Evolutionary conservation across 345 rosid genomes (phyloP), one percentile per base, ranked within the genome.

Genomic region (Luvunga scandens): DNA sequence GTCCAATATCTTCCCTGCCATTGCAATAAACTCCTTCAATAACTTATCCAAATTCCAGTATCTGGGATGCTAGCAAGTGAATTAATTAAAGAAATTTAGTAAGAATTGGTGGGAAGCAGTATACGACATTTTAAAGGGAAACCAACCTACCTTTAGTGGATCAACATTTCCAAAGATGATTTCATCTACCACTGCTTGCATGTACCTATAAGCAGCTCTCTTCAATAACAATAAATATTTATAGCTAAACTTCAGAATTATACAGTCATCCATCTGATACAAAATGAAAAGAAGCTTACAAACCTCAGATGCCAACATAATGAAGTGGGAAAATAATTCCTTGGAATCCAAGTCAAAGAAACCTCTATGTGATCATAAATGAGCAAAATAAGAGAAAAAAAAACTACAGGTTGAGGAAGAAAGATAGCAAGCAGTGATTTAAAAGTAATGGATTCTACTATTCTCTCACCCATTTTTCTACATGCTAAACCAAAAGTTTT

Each of bases 141-240:
- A 69, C 48, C 9, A n/a, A 56, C 64, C 48, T 88, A 94, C 97
- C 94, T 89, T 91, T 28, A 50, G 63, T 6, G 91, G 91, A 87
- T 92, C 83, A 73, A 81, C 89, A 87, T 88, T 93, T 84, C 87
- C 76, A 78, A 90, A 81, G 76, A 93, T 87, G 10, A 91, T 89
- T 86, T 95, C 97, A 84, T 95, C 98, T 56, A 88, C 97, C 81
- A 90, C 97, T 30, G 94, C 98, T 88, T 95, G 98, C 95, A 95
- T 95, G 89, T 93, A 95, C 89, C 98, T 92, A 80, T 53, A 55
- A 79, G 63, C 38, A 77, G 36, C 22, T 72, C 72, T 78, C 60
- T 64, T 71, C 45, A 61, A 68, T 66, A 67, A 53, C 33, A 69
- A 39, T 65, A 60, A 59, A 73, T 33, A 13, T 55, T 21, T 19